A percentile compares a stretch with the other conserved stretches of the same genome.
Evolutionary conservation across 164 flowering plant genomes (phyloP).

Genomic region (Berberis thunbergii): DNA sequence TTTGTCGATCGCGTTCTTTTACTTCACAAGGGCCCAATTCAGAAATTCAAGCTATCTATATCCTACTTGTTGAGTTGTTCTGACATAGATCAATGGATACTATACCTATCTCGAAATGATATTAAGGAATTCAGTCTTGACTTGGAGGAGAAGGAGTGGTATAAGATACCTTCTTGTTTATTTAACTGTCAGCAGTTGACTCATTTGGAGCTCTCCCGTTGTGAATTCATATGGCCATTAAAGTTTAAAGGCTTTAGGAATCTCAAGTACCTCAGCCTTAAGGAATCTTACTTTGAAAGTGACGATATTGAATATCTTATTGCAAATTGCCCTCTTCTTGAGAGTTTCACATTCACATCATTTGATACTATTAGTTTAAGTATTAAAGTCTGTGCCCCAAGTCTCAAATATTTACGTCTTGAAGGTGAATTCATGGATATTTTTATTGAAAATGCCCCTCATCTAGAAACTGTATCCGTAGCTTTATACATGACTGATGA

Average conservation of each 20-base stretch:
- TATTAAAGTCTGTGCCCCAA: constrained; percentile 52
- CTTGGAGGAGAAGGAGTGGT: constrained; percentile 1
- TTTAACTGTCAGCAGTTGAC: constrained; percentile 45
- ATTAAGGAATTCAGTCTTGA: constrained; percentile 5
- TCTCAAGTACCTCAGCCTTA: constrained; percentile 45
- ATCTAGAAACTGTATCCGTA: constrained; percentile 31
- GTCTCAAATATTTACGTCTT: constrained; percentile 49
- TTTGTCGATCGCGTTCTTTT: constrained; percentile 10
- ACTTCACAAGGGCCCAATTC: constrained; percentile 9
- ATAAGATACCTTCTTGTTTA: constrained; percentile 14
- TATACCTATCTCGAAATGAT: not conserved
- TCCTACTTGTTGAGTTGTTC: not conserved
- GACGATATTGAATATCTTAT: constrained; percentile 43
- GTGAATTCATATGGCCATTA: constrained; percentile 53
- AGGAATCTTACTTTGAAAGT: constrained; percentile 28
- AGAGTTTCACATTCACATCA: constrained; percentile 44
- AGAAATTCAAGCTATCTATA: constrained; percentile 3
- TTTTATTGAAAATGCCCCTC: constrained; percentile 42
- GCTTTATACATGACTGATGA: constrained; percentile 24
- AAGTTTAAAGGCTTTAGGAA: constrained; percentile 46
- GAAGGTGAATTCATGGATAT: constrained; percentile 63
- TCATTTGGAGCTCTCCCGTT: constrained; percentile 45
- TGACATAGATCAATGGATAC: constrained; percentile 9
- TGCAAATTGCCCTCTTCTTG: constrained; percentile 58
- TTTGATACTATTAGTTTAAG: constrained; percentile 29